Conservation (phyloP, 2,329 filamentous ascomycete species). For the Cyphellophora attinorum region DNA sequence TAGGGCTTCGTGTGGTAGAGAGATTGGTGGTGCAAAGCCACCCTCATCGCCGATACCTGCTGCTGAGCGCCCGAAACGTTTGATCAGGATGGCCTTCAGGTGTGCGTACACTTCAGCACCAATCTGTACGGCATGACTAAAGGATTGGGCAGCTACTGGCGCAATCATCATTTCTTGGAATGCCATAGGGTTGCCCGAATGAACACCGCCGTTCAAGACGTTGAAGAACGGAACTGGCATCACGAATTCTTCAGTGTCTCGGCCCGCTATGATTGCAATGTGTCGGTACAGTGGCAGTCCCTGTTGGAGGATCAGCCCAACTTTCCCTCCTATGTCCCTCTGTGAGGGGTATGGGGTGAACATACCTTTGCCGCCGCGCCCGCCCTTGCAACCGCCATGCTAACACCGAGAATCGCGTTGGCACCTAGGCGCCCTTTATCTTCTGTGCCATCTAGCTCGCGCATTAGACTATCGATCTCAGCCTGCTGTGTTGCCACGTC, state of each 20-base stretch:
- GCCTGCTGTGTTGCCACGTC: constrained; percentile 43
- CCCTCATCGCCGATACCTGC: constrained; percentile 28
- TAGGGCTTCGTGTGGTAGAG: constrained; percentile 24
- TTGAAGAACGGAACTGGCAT: constrained; percentile 51
- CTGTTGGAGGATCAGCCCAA: not conserved
- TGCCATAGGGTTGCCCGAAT: constrained; percentile 34
- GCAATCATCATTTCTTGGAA: constrained; percentile 34
- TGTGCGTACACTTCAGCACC: constrained; percentile 23
- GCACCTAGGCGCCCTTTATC: constrained; percentile 85
- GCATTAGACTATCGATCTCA: constrained; percentile 44
- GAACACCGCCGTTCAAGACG: constrained; percentile 44
- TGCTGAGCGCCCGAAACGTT: constrained; percentile 23
- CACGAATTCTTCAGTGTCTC: constrained; percentile 43
- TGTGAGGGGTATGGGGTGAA: not conserved
- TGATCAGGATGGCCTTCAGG: constrained; percentile 22
- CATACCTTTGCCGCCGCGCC: constrained; percentile 42
- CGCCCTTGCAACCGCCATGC: constrained; percentile 61
- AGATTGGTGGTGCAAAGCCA: constrained; percentile 28
- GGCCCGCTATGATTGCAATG: constrained; percentile 40
- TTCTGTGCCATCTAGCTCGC: constrained; percentile 55
- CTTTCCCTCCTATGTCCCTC: constrained; percentile 14
- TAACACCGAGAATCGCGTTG: constrained; percentile 82
- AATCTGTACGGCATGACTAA: constrained; percentile 1
- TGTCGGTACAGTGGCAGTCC: constrained; percentile 49
- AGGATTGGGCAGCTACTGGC: constrained; percentile 2